Evolutionary conservation across 2,329 filamentous ascomycete genomes (phyloP).

Genomic region (Stagonosporopsis tanaceti): DNA sequence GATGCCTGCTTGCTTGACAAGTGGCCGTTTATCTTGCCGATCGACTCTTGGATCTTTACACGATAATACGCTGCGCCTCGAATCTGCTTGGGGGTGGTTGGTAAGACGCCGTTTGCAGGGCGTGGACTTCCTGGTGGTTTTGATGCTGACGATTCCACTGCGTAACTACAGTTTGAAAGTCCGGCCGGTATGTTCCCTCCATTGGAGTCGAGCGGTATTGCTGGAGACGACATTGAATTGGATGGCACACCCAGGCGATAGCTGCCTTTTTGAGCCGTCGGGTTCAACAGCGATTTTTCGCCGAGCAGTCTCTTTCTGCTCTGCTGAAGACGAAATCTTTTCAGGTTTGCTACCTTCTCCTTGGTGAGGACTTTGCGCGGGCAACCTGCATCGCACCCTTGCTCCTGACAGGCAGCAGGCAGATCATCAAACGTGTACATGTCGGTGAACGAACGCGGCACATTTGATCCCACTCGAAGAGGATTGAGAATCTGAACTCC

Average conservation of each 20-base stretch:
- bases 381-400: conserved; percentile 5
- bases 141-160: not conserved
- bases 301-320: not conserved
- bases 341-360: not conserved
- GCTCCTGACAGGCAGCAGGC: not conserved
- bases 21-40: not conserved
- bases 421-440: conserved; percentile 1
- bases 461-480: not conserved
- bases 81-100: not conserved
- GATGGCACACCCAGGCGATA: not conserved
- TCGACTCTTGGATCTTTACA: not conserved
- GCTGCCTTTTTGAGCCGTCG: not conserved
- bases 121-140: not conserved
- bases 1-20: not conserved
- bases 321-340: conserved; percentile 1
- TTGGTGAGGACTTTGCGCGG: not conserved
- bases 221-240: not conserved
- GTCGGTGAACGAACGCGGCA: not conserved
- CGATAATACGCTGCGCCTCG: not conserved
- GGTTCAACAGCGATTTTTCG: not conserved
- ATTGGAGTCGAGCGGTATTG: not conserved
- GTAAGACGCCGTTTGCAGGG: not conserved
- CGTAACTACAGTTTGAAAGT: not conserved
- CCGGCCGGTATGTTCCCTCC: not conserved
- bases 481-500: conserved; percentile 5